A percentile compares a stretch with the other conserved stretches of the same genome.
These are phyloP conservation scores for Angomonas deanei DNA, from an alignment of 208 protist genomes.

Conservation along the genomic window DNA sequence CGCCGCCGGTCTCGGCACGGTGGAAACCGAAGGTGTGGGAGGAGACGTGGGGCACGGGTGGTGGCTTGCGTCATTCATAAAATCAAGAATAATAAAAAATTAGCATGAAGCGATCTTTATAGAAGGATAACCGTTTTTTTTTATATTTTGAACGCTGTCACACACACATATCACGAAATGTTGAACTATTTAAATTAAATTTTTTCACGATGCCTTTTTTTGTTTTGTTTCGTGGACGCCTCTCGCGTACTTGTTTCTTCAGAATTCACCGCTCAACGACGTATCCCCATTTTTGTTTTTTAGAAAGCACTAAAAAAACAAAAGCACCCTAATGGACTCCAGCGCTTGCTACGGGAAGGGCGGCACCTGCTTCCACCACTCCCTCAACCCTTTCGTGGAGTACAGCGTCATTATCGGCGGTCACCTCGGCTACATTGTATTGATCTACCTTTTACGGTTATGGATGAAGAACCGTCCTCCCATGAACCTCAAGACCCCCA, in stretches of 20 bases:
- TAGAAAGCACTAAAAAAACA: neutral
- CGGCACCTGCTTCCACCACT: constrained; percentile 69
- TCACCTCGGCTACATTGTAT: constrained; percentile 56
- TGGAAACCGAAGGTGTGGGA: constrained; percentile 90
- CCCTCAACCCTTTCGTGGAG: constrained; percentile 52
- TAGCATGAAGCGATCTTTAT: neutral
- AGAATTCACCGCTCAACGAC: neutral
- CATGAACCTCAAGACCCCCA: constrained; percentile 36
- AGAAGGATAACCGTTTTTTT: neutral
- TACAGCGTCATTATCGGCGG: constrained; percentile 44
- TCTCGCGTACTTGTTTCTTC: neutral
- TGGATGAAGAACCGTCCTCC: constrained; percentile 51
- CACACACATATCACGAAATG: no score
- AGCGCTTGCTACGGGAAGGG: constrained; percentile 28
- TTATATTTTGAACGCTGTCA: no score
- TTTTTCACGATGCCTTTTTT: no score
- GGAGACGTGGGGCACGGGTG: constrained; percentile 80
- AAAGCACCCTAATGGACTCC: neutral
- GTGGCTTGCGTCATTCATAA: constrained; percentile 16
- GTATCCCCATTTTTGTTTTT: neutral
- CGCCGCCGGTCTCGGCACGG: constrained; percentile 74
- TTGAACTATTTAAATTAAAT: no score
- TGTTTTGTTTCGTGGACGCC: neutral
- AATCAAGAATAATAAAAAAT: constrained; percentile 3
- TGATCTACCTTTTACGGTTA: constrained; percentile 32